phyloP scores from a whole-genome alignment of 306 rosid genomes.

The Senna siamea region DNA sequence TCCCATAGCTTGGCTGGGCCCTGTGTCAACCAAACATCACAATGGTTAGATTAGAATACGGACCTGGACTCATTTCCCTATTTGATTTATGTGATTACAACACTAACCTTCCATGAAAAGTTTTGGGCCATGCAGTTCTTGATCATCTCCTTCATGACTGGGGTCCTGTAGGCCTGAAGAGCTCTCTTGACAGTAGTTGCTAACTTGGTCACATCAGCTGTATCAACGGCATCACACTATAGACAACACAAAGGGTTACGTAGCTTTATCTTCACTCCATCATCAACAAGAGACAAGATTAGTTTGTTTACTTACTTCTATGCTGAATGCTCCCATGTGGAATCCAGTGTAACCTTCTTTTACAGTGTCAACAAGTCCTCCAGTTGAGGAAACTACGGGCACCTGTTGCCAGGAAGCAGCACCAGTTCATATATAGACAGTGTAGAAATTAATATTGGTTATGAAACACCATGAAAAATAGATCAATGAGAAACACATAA shows the following conservation, averaged over 20 bases:
- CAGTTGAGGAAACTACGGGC: constrained; percentile 82
- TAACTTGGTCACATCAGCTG: constrained; percentile 57
- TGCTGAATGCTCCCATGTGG: constrained; percentile 66
- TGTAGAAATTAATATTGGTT: background rate
- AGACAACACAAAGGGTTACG: constrained; percentile 28
- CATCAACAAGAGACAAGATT: constrained; percentile 14
- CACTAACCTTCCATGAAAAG: constrained; percentile 80
- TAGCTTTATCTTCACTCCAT: constrained; percentile 17
- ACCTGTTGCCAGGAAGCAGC: no score
- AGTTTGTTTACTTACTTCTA: constrained; percentile 50
- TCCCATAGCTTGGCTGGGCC: constrained; percentile 88
- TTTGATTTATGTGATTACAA: background rate
- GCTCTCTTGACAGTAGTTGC: constrained; percentile 60
- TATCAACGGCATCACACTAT: constrained; percentile 77
- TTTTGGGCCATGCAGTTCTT: constrained; percentile 80
- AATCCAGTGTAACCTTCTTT: constrained; percentile 83
- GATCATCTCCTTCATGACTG: constrained; percentile 50
- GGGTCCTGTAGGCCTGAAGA: constrained; percentile 49
- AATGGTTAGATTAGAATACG: background rate
- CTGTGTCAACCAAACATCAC: constrained; percentile 47
- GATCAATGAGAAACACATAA: background rate
- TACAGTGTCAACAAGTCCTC: constrained; percentile 89
- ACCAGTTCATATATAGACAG: constrained; percentile 8
- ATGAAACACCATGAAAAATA: no score
- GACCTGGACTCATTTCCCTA: constrained; percentile 8